These are phyloP conservation scores for Vinca minor DNA, from an alignment of 257 asterid species.

Conservation along the genomic window DNA sequence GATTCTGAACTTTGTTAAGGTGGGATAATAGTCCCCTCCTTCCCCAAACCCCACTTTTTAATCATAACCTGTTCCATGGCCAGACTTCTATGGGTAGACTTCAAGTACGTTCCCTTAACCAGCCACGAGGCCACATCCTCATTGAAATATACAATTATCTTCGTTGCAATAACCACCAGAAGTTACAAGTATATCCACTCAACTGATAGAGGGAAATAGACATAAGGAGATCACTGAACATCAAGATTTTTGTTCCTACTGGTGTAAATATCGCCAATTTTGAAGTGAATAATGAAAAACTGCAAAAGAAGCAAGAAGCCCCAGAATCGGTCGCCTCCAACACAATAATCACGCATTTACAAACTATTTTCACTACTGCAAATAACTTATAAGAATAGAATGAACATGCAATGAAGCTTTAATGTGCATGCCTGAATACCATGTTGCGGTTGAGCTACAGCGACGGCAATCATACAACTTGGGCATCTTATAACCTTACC, in stretches of 20 bases:
- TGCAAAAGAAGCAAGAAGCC: background rate
- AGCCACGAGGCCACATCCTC: background rate
- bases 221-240: too few species aligned
- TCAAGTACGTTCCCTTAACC: background rate
- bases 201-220: background rate
- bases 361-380: background rate
- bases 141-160: background rate
- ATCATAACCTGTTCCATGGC: too few species aligned
- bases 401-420: constrained; percentile 7
- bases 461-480: constrained; percentile 65
- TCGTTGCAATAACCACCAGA: background rate
- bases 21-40: too few species aligned
- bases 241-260: background rate
- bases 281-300: background rate
- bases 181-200: background rate
- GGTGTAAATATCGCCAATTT: background rate
- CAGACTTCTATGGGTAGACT: too few species aligned
- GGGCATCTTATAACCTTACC: constrained; percentile 94
- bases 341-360: background rate
- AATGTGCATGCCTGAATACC: constrained; percentile 72
- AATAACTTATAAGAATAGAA: background rate
- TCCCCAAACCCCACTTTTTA: too few species aligned
- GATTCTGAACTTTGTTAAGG: too few species aligned
- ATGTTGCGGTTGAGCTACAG: constrained; percentile 93
- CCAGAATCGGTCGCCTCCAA: background rate